Evolutionary conservation across 2,329 filamentous ascomycete genomes (phyloP).

Genomic region (Stachybotrys elegans): DNA sequence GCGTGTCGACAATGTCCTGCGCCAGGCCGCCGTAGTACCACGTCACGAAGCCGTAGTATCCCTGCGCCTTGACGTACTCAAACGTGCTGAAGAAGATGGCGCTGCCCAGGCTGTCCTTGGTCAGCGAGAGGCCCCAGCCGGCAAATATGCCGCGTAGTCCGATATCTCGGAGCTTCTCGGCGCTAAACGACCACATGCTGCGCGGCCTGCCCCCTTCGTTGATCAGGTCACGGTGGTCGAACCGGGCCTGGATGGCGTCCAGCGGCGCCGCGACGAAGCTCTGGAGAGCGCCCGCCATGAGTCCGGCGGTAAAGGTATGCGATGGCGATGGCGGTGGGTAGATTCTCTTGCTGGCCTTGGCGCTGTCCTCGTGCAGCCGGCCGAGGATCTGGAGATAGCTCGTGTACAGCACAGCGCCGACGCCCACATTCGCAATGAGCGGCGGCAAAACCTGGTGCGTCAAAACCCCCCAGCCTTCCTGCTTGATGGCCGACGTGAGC

Average conservation of each 20-base stretch:
- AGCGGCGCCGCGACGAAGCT: slow-evolving; percentile 69
- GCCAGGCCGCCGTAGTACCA: slow-evolving; percentile 62
- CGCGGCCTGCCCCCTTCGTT: slow-evolving; percentile 37
- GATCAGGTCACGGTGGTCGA: slow-evolving; percentile 52
- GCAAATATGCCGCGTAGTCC: slow-evolving; percentile 68
- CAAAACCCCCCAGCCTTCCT: slow-evolving; percentile 69
- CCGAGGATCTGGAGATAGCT: slow-evolving; percentile 68
- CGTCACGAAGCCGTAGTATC: slow-evolving; percentile 63
- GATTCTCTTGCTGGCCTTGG: slow-evolving; percentile 50
- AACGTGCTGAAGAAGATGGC: slow-evolving; percentile 72
- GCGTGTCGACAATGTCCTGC: slow-evolving; percentile 44
- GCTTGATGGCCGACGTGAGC: slow-evolving; percentile 59
- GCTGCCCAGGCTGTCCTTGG: slow-evolving; percentile 65
- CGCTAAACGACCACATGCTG: slow-evolving; percentile 70
- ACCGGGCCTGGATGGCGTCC: slow-evolving; percentile 70
- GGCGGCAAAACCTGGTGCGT: slow-evolving; percentile 75
- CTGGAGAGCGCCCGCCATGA: slow-evolving; percentile 64
- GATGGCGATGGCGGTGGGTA: slow-evolving; percentile 62
- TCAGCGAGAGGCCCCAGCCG: slow-evolving; percentile 63
- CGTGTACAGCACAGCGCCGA: slow-evolving; percentile 71
- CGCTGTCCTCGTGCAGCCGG: slow-evolving; percentile 59
- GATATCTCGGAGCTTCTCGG: slow-evolving; percentile 61
- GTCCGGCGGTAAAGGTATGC: slow-evolving; percentile 65
- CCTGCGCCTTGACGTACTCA: slow-evolving; percentile 71
- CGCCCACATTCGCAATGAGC: slow-evolving; percentile 66